Percentiles rank a stretch among this genome's conserved stretches.
These are phyloP conservation scores for Hibiscus tridactylites DNA, from an alignment of 345 rosid genomes.

Conservation along the genomic window DNA sequence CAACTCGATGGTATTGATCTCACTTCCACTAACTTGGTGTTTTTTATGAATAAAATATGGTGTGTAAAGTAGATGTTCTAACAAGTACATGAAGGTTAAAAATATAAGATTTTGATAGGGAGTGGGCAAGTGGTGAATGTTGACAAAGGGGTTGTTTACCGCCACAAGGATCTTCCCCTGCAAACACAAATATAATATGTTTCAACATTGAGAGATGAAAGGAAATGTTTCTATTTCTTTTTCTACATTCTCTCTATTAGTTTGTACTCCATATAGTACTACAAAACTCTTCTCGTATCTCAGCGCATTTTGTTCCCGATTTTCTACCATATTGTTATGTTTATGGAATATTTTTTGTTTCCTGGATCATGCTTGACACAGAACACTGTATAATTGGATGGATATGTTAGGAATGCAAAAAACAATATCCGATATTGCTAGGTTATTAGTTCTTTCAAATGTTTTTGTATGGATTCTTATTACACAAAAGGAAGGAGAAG, in stretches of 20 bases:
- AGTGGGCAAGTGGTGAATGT: conserved; percentile 54
- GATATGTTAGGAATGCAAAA: too few relatives aligned
- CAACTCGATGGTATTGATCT: conserved; percentile 49
- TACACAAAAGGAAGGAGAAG: too few relatives aligned
- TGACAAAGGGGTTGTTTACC: conserved; percentile 36
- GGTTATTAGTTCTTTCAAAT: too few relatives aligned
- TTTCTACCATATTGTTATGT: background rate
- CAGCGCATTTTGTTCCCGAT: too few relatives aligned
- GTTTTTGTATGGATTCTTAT: too few relatives aligned
- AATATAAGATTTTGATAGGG: conserved; percentile 46
- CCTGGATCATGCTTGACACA: background rate
- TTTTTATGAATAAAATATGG: background rate
- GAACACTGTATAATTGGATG: too few relatives aligned
- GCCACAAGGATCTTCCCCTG: conserved; percentile 19
- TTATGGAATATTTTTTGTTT: background rate
- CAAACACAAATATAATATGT: background rate
- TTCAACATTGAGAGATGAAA: background rate
- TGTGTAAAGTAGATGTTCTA: background rate
- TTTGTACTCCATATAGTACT: background rate
- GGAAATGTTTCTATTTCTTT: background rate
- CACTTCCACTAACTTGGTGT: too few relatives aligned
- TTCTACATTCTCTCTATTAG: too few relatives aligned
- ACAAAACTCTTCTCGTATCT: too few relatives aligned
- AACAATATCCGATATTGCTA: too few relatives aligned
- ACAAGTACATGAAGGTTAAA: background rate